Base-by-base conservation (phyloP, 2,329 filamentous ascomycete species). In the Eurotiales sp. region DNA sequence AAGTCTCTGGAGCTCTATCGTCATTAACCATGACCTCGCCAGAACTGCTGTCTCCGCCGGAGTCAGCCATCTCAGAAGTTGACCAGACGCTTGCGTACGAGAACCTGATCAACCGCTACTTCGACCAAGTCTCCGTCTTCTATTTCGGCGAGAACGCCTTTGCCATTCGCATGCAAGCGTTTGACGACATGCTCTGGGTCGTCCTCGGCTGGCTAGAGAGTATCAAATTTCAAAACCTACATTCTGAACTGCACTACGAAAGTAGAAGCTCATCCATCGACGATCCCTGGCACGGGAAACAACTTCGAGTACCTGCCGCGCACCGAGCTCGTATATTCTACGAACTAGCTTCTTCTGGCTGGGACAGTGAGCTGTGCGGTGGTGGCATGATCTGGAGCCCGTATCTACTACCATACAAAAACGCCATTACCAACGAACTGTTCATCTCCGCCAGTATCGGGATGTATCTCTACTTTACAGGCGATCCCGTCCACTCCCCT, bases 161-260 rank as follows among this genome's bases (percentile, higher is more conserved):
- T 56, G 77, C 80, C 23, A 79, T 96, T 45, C 80, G 88, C 40
- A 82, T 83, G 51, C 77, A 93, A 74, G 92, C 92, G 0, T 95
- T 86, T 65, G 92, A 96, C 64, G 92, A 97, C 66, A 95, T 96
- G 73, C 80, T 96, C 2, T 97, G 92, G 92, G 90, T 96, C 1
- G 90, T 95, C 2, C 77, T 97, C 32, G 89, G 87, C 56, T 96
- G 92, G 91, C 74, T 96, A 47, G 89, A 96, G 64, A 82, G 82
- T 44, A 80, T 90, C 56, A 84, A 87, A 58, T 90, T 95, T 63
- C 81, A 92, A 46, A 73, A 83, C 27, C 72, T 79, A n/a, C 89
- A 95, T 64, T 82, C 81, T 2, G 70, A 75, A 2, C 65, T 83
- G 15, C 84, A 88, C 65, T 87, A 85, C 60, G 54, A 59, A 14